Evolutionary conservation across 225 moss, liverwort and hornwort species (phyloP), one percentile per base, ranked within the genome.

Genomic region (Sphagnum tenellum): DNA sequence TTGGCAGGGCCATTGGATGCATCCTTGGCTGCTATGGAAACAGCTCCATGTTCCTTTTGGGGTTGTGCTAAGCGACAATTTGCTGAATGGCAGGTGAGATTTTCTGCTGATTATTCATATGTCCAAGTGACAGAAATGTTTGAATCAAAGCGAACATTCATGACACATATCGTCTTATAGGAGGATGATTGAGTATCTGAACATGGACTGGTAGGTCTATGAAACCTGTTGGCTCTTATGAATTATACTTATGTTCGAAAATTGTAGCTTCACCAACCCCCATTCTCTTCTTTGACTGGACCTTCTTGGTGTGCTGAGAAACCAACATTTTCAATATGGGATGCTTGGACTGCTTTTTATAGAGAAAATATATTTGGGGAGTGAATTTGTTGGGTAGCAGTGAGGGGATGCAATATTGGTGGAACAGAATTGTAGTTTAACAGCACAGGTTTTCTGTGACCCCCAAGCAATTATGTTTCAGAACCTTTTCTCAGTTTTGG

Each of bases 1-100:
- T 53, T 81, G 69, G 81, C 76, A 47, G 81, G 77, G n/a, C 67
- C 80, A 44, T 49, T 84, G 45, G 84, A 84, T 68, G 74, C 76
- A 3, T n/a, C 71, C 13, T 48, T 78, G 46, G 61, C 73, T 7
- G 78, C 78, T 9, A 7, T 45, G 9, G 66, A 79, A 44, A 71
- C 63, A 75, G 89, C 55, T 70, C 83, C 58, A 75, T 79, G 29
- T 75, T 75, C 70, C 74, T 78, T 50, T 69, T 82, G 75, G 63
- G 75, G 74, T 63, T 75, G 50, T 59, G 57, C 62, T 49, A 61
- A 60, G 67, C 60, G 70, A 2, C 63, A 44, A 47, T 74, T 61
- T 7, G 12, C 50, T 63, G 46, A 72, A 11, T 72, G 60, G 70
- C 79, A 79, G 79, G 83, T 83, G 63, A 80, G 77, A 54, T 5